Conservation (phyloP, 2,329 filamentous ascomycete genomes). For the Sclerotinia subarctica region DNA sequence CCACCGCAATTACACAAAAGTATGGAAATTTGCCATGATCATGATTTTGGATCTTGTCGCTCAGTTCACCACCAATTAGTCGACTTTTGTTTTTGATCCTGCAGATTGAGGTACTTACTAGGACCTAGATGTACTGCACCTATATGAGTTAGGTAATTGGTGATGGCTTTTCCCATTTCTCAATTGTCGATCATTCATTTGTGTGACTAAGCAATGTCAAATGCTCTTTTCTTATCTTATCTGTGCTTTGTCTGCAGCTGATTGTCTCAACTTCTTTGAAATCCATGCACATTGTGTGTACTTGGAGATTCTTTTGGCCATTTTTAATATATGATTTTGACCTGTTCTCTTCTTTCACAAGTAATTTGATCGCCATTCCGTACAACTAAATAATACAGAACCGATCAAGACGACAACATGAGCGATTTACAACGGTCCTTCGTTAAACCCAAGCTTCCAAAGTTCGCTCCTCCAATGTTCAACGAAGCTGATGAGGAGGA, state of each 20-base stretch:
- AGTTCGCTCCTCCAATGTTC: slow-evolving; percentile 54
- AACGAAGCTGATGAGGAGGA: slow-evolving; percentile 51
- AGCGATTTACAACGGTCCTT: slow-evolving; percentile 78
- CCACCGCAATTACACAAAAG: too few species aligned
- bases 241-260: neutral
- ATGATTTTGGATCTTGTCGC: too few species aligned
- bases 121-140: neutral
- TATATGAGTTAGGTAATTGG: neutral
- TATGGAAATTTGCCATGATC: too few species aligned
- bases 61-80: too few species aligned
- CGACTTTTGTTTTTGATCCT: too few species aligned
- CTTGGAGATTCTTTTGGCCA: neutral
- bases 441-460: slow-evolving; percentile 69
- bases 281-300: neutral
- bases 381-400: neutral
- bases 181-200: neutral
- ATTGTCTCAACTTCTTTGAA: neutral
- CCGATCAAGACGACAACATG: slow-evolving; percentile 48
- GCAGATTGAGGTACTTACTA: neutral
- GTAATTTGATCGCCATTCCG: neutral
- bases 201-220: neutral
- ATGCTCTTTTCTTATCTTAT: slow-evolving; percentile 2
- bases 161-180: too few species aligned
- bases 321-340: neutral
- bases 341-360: too few species aligned